Evolutionary conservation across 176 grass and related monocot species (phyloP), one percentile per base, ranked within the genome.

Genomic region (Echinochloa phyllopogon): DNA sequence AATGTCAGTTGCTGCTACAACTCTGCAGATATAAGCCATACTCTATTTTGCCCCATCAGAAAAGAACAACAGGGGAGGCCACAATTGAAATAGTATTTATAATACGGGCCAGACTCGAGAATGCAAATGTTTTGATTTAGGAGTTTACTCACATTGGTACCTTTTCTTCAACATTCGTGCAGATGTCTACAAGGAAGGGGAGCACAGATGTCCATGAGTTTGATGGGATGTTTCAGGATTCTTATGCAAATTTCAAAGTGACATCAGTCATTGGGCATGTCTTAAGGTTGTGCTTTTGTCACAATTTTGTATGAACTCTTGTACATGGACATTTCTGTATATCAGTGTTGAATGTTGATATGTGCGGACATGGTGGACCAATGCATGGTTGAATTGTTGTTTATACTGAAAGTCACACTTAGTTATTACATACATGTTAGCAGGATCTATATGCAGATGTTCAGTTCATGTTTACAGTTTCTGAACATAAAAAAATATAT

Each of bases 241-340:
- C 76, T 66, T 77, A 79, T 73, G 91, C 49, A 72, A 79, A 83
- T 74, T 98, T 85, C 64, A 98, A 86, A 87, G 95, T 98, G 76
- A 95, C 95, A 75, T 95, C 95, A 85, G 93, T 95, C 39, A 98
- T 98, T 70, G 95, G 93, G 60, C 95, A 98, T 80, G 89, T 98
- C 37, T 92, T 98, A 69, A 95, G 95, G 95, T 98, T 58, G 25
- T 55, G 36, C 25, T 85, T 66, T 55, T 8, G 6, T 84, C 17
- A 41, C 9, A 74, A 11, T 71, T 24, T 57, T 51, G 49, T 86
- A 24, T 67, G 37, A 51, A 67, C 13, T 17, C 3, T 24, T 77
- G 8, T 82, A 23, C 63, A 56, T 76, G 11, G 3, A 15, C 50
- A 59, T 25, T 85, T 81, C n/a, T 80, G 41, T 49, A 69, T 85